Evolutionary conservation across 2,329 filamentous ascomycete genomes (phyloP).

Genomic region (Cryoendolithus antarcticus): DNA sequence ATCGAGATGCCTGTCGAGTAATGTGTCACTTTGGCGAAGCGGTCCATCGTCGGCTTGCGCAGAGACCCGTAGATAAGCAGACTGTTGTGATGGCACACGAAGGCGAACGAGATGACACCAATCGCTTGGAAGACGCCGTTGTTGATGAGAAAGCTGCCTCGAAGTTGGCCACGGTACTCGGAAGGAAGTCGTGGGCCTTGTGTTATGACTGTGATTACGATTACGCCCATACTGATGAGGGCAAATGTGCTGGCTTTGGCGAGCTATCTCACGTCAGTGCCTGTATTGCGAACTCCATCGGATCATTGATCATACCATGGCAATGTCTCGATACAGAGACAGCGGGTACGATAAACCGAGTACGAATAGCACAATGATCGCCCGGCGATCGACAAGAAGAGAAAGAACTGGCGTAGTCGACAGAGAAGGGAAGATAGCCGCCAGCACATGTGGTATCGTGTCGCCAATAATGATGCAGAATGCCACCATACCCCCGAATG

Average conservation of each 20-base stretch:
- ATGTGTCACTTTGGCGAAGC: conserved; percentile 86
- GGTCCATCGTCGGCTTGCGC: conserved; percentile 85
- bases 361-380: conserved; percentile 78
- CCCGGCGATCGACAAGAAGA: conserved; percentile 67
- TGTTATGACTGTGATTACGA: conserved; percentile 74
- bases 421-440: conserved; percentile 68
- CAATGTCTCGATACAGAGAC: conserved; percentile 89
- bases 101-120: conserved; percentile 91
- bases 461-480: conserved; percentile 97
- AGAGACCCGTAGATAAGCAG: conserved; percentile 95
- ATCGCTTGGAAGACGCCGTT: conserved; percentile 87
- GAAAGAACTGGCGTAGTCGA: conserved; percentile 63
- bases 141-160: conserved; percentile 63
- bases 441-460: conserved; percentile 81
- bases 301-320: conserved; percentile 52
- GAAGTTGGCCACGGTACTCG: conserved; percentile 60
- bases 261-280: conserved; percentile 45
- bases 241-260: conserved; percentile 92
- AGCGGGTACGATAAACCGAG: conserved; percentile 80
- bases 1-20: conserved; percentile 84
- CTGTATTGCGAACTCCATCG: not conserved
- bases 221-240: conserved; percentile 82
- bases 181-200: conserved; percentile 65
- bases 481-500: conserved; percentile 96
- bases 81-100: conserved; percentile 83